A percentile compares a stretch with the other conserved stretches of the same genome.
Evolutionary conservation across 2,329 filamentous ascomycete species (phyloP).

Genomic region (Grosmannia penicillata): DNA sequence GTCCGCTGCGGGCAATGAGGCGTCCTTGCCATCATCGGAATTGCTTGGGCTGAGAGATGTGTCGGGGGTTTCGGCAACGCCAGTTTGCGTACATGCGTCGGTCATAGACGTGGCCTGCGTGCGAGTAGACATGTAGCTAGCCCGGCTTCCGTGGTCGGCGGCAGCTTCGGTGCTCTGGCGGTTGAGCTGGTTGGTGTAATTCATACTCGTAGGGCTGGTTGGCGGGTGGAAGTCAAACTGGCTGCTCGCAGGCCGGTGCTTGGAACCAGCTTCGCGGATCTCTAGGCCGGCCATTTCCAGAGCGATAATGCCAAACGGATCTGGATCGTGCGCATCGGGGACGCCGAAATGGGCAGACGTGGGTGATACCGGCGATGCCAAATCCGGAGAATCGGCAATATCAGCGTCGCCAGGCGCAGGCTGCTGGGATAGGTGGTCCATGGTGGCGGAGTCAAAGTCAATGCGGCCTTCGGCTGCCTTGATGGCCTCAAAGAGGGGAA

Average conservation of each 20-base stretch:
- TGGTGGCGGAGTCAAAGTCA: conserved; percentile 53
- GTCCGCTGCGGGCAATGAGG: neutral
- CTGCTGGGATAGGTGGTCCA: conserved; percentile 48
- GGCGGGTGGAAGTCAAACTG: conserved; percentile 66
- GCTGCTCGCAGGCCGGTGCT: conserved; percentile 57
- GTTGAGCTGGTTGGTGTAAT: conserved; percentile 37
- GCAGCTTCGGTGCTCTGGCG: conserved; percentile 52
- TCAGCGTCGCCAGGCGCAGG: conserved; percentile 63
- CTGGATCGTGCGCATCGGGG: conserved; percentile 66
- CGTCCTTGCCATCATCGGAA: conserved; percentile 30
- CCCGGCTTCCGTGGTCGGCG: conserved; percentile 45
- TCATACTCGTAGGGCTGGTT: conserved; percentile 60
- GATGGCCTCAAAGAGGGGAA: conserved; percentile 62
- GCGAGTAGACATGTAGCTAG: conserved; percentile 60
- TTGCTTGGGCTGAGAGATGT: conserved; percentile 39
- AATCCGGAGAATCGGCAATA: conserved; percentile 29
- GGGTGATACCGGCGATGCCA: conserved; percentile 20
- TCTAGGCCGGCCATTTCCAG: conserved; percentile 82
- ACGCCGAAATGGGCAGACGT: conserved; percentile 46
- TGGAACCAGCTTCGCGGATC: conserved; percentile 77
- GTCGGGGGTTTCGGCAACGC: conserved; percentile 33
- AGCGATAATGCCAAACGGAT: conserved; percentile 81
- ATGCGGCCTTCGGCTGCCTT: conserved; percentile 74
- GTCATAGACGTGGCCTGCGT: conserved; percentile 59
- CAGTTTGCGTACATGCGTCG: conserved; percentile 51